Evolutionary conservation across 768 basidiomycete species (phyloP).

Genomic region (Daedaleopsis sinensis): DNA sequence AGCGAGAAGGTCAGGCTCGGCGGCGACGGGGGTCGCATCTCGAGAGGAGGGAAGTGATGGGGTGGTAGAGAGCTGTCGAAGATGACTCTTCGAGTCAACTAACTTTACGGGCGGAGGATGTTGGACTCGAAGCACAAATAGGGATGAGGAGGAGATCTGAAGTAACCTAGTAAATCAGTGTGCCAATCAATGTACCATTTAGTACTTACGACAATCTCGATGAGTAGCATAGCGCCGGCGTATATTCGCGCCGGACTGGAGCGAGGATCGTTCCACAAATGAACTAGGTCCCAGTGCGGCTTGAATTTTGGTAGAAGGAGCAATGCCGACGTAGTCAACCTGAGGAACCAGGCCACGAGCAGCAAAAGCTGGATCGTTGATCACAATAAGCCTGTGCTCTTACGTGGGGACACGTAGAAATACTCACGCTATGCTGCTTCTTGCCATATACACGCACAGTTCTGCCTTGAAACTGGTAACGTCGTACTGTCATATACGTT

Average conservation of each 20-base stretch:
- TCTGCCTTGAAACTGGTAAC: slow-evolving; percentile 69
- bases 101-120: slow-evolving; percentile 74
- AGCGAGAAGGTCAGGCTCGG: slow-evolving; percentile 62
- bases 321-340: slow-evolving; percentile 53
- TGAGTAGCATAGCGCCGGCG: slow-evolving; percentile 44
- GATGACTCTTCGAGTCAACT: slow-evolving; percentile 56
- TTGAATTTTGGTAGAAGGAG: slow-evolving; percentile 46
- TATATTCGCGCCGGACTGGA: slow-evolving; percentile 46
- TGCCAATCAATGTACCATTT: neutral
- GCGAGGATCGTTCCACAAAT: slow-evolving; percentile 38
- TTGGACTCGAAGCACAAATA: slow-evolving; percentile 59
- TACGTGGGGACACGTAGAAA: neutral
- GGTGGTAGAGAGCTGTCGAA: slow-evolving; percentile 20
- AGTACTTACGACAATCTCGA: slow-evolving; percentile 61
- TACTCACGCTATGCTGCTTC: slow-evolving; percentile 60
- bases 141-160: slow-evolving; percentile 57
- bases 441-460: slow-evolving; percentile 71
- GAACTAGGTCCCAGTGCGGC: slow-evolving; percentile 43
- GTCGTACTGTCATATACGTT: slow-evolving; percentile 63
- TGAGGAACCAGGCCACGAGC: slow-evolving; percentile 56
- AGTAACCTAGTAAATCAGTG: neutral
- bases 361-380: slow-evolving; percentile 55
- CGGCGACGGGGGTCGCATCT: slow-evolving; percentile 44
- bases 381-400: neutral
- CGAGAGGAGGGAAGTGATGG: slow-evolving; percentile 31